Base-by-base conservation (phyloP, 257 asterid genomes). In the Agastache rugosa region DNA sequence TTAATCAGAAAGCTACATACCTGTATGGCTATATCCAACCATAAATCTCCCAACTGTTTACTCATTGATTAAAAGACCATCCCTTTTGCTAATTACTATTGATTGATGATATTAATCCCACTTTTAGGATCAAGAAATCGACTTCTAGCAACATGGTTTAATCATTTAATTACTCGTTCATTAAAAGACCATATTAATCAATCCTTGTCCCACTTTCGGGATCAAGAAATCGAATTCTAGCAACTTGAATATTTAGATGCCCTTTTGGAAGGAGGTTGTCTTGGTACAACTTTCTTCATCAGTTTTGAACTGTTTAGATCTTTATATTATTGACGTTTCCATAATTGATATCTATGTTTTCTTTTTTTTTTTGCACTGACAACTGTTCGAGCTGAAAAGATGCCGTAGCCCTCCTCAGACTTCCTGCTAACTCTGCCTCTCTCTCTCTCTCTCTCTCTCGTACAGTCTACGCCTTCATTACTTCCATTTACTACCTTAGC, bases 371-470 rank as follows among this genome's bases (percentile, higher is more conserved):
- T 6, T 15, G 79, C 80, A 67, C 84, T 80, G 93, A 83, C 76
- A 83, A 86, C 74, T 78, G 88, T 81, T 86, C 68, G 9, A 83
- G 85, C 88, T 77, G 89, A 85, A 77, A 82, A 82, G 75, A 83
- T 77, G 72, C 78, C 79, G 77, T 75, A 69, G 73, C 76, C 71
- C 50, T 65, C 67, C 73, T 73, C 31, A 71, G 77, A 81, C 85
- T 58, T 58, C 79, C 83, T 85, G 86, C 79, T 72, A 72, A 73
- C 82, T 80, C 83, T 76, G 78, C 78, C 66, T 48, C 76, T 69
- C 92, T 75, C 59, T n/a, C 59, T 8, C 12, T 51, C 59, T 47
- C 12, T 51, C 58, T 14, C 65, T 48, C 76, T 66, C 44, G 1
- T 66, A 70, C 72, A 74, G 70, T 34, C 79, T 51, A 61, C 53